Percentiles rank a stretch among this genome's conserved stretches.
Evolutionary conservation across 495 filamentous ascomycete genomes (phyloP).

Genomic region (Podospora didyma): DNA sequence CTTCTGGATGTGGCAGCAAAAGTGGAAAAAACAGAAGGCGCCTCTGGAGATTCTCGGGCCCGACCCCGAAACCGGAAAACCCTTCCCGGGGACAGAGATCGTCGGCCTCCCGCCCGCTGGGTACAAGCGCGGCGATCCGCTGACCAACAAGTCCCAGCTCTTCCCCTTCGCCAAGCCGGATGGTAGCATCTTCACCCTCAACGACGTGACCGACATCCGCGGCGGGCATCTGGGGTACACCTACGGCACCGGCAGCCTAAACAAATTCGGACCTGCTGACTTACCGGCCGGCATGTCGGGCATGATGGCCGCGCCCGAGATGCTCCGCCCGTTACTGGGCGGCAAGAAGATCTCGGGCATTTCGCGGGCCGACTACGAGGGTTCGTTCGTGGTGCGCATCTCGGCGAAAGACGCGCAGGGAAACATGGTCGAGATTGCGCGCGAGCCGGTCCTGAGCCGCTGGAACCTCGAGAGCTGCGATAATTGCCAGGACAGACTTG

Average conservation of each 20-base stretch:
- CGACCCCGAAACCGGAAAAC: neutral
- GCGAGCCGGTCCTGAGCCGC: slow-evolving; percentile 17
- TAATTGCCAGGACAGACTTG: slow-evolving; percentile 26
- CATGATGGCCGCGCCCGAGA: too few relatives aligned
- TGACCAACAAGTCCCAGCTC: too few relatives aligned
- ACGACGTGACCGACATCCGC: too few relatives aligned
- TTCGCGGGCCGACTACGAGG: slow-evolving; percentile 11
- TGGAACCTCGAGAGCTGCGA: slow-evolving; percentile 19
- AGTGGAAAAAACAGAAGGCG: slow-evolving; percentile 12
- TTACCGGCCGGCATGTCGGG: too few relatives aligned
- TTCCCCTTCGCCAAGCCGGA: too few relatives aligned
- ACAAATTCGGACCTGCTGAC: too few relatives aligned
- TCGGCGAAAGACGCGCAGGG: slow-evolving; percentile 2
- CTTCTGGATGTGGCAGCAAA: slow-evolving; percentile 33
- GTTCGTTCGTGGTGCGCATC: slow-evolving; percentile 17
- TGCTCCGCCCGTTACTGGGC: too few relatives aligned
- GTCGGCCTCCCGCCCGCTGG: too few relatives aligned
- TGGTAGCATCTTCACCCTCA: too few relatives aligned
- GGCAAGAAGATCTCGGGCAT: too few relatives aligned
- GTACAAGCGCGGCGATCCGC: slow-evolving; percentile 10
- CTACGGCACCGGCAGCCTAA: too few relatives aligned
- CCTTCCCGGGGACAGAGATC: slow-evolving; percentile 13
- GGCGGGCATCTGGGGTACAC: too few relatives aligned
- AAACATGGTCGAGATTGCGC: neutral
- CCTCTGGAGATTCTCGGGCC: neutral